Percentiles rank a stretch among this genome's conserved stretches.
These are phyloP conservation scores for Chionographis japonica DNA, from an alignment of 106 monocot species.

Conservation along the genomic window DNA sequence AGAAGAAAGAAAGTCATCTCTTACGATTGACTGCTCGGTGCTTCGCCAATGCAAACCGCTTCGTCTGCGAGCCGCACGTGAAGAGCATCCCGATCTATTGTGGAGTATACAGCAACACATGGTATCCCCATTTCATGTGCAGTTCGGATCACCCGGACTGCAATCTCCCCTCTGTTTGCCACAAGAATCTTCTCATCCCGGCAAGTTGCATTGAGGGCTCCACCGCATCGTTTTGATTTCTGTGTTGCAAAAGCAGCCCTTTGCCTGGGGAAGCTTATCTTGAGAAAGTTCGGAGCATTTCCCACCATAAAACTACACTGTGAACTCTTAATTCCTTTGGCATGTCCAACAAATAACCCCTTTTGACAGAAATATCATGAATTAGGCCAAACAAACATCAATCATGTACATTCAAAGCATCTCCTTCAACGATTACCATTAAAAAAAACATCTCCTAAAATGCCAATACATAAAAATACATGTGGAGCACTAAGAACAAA, in stretches of 20 bases:
- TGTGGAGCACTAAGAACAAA: too few species aligned
- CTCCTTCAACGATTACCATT: background rate
- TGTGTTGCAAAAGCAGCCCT: slow-evolving; percentile 8
- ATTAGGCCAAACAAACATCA: background rate
- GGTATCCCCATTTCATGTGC: slow-evolving; percentile 98
- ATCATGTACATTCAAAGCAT: background rate
- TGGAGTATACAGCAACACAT: slow-evolving; percentile 92
- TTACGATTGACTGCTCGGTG: slow-evolving; percentile 95
- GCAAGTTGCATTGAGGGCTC: slow-evolving; percentile 49
- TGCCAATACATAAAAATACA: background rate
- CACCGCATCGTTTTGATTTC: slow-evolving; percentile 44
- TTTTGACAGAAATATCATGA: slow-evolving; percentile 19
- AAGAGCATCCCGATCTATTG: slow-evolving; percentile 87
- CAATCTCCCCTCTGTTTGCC: slow-evolving; percentile 94
- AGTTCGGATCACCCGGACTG: slow-evolving; percentile 86
- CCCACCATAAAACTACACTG: slow-evolving; percentile 61
- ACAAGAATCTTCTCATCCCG: slow-evolving; percentile 84
- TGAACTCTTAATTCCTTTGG: slow-evolving; percentile 55
- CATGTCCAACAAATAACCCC: slow-evolving; percentile 39
- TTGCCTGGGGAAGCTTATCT: slow-evolving; percentile 31
- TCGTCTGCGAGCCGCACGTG: slow-evolving; percentile 92
- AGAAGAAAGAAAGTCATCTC: slow-evolving; percentile 5
- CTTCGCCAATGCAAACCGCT: slow-evolving; percentile 93
- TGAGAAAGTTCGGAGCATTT: slow-evolving; percentile 45
- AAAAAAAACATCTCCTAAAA: background rate